Conservation (phyloP, 2,329 filamentous ascomycete species). For the Mollisia scopiformis region DNA sequence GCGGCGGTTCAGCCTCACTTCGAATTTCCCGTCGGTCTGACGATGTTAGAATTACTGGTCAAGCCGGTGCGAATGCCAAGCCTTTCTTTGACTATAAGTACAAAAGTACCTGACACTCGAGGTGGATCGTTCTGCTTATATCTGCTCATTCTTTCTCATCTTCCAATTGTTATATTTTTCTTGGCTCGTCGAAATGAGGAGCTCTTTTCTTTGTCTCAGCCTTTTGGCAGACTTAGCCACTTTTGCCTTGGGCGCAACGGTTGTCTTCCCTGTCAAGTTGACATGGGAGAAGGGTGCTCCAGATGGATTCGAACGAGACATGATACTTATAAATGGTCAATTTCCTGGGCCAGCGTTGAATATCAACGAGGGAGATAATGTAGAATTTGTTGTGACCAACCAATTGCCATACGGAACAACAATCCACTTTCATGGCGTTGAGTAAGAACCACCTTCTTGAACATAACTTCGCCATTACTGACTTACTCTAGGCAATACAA, state of each 20-base stretch:
- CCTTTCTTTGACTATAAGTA: background rate
- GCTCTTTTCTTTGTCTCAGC: constrained; percentile 1
- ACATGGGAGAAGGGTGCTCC: constrained; percentile 23
- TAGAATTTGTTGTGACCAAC: constrained; percentile 34
- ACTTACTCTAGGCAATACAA: constrained; percentile 23
- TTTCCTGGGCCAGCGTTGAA: constrained; percentile 38
- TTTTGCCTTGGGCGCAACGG: background rate
- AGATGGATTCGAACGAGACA: constrained; percentile 26
- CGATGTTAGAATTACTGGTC: no score
- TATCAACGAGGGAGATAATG: constrained; percentile 35
- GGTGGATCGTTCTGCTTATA: background rate
- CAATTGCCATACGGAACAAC: constrained; percentile 38
- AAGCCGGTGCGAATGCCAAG: background rate
- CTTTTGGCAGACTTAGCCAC: background rate
- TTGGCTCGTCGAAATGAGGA: background rate
- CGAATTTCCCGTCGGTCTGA: background rate
- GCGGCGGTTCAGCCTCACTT: background rate
- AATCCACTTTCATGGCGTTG: constrained; percentile 45
- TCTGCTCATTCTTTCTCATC: background rate
- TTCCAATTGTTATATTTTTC: background rate
- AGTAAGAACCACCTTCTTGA: constrained; percentile 7
- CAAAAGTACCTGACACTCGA: background rate
- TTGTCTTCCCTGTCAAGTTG: constrained; percentile 10
- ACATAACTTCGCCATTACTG: constrained; percentile 18
- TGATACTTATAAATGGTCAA: constrained; percentile 30